Evolutionary conservation across 805 yeast genomes (phyloP).

Genomic region (Ogataea paradorogensis): DNA sequence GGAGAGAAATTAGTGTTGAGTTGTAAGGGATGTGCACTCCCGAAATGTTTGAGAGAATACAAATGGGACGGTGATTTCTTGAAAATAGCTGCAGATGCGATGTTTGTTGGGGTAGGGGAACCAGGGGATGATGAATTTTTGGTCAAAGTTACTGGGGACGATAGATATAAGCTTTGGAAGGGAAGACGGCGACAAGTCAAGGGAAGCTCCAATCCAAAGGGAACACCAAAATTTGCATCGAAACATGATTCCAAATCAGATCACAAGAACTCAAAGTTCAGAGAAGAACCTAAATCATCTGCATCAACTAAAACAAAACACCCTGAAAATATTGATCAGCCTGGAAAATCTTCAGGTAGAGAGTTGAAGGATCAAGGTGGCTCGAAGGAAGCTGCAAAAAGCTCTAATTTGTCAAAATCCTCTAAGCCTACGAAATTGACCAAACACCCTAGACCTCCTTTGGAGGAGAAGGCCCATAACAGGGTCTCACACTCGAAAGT

Average conservation of each 20-base stretch:
- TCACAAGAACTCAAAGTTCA: neutral
- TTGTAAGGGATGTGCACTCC: neutral
- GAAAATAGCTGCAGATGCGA: constrained; percentile 7
- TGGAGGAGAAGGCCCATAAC: neutral
- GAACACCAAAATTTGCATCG: too few relatives aligned
- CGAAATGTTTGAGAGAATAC: constrained; percentile 1
- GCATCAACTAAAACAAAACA: too few relatives aligned
- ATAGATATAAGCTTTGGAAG: constrained; percentile 1
- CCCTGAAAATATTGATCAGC: too few relatives aligned
- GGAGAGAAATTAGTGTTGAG: constrained; percentile 4
- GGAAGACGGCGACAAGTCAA: neutral
- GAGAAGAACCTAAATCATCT: neutral
- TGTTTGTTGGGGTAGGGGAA: constrained; percentile 2
- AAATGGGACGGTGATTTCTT: constrained; percentile 6
- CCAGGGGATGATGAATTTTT: constrained; percentile 1
- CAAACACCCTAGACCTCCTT: too few relatives aligned
- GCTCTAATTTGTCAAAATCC: too few relatives aligned
- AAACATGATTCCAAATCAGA: too few relatives aligned
- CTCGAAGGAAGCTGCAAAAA: too few relatives aligned
- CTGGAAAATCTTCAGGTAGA: neutral
- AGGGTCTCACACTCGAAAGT: neutral
- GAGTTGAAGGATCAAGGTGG: neutral
- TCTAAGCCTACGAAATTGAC: too few relatives aligned
- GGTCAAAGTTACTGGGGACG: constrained; percentile 5
- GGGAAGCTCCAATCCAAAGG: neutral